phyloP scores from a whole-genome alignment of 441 rosid species.

The Codiaeum variegatum region DNA sequence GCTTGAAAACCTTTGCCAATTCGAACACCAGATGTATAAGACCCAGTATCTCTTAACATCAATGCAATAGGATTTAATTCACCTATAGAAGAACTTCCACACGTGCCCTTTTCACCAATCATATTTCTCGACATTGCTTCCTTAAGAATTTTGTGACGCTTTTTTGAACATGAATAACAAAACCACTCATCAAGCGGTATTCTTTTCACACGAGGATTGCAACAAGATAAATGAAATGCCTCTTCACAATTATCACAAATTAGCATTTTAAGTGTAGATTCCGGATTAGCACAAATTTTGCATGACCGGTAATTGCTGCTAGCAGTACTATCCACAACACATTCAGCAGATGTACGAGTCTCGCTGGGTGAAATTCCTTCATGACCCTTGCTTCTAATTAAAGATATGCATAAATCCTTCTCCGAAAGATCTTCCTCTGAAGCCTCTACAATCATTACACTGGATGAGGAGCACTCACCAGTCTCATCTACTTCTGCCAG shows the following conservation, averaged over 20 bases:
- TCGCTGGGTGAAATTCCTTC: constrained; percentile 26
- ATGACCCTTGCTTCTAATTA: constrained; percentile 34
- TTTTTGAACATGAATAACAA: constrained; percentile 67
- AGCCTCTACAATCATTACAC: constrained; percentile 34
- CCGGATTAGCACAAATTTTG: constrained; percentile 61
- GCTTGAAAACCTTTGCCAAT: constrained; percentile 93
- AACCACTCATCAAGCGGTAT: constrained; percentile 73
- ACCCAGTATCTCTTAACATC: constrained; percentile 54
- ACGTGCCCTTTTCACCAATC: constrained; percentile 36
- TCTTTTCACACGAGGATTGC: constrained; percentile 46
- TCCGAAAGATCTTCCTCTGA: constrained; percentile 32
- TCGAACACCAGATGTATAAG: constrained; percentile 48
- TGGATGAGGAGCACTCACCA: constrained; percentile 66
- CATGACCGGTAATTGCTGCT: constrained; percentile 45
- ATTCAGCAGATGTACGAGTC: constrained; percentile 24
- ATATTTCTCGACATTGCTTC: constrained; percentile 31
- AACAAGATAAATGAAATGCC: constrained; percentile 77
- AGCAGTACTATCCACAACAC: constrained; percentile 26
- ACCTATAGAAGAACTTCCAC: constrained; percentile 30
- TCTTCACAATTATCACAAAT: constrained; percentile 87
- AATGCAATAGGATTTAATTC: constrained; percentile 37
- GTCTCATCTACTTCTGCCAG: constrained; percentile 47
- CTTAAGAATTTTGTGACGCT: constrained; percentile 38
- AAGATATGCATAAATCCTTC: constrained; percentile 40
- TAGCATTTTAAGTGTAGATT: constrained; percentile 48